phyloP scores from a whole-genome alignment of 495 filamentous ascomycete species.

The Sordaria brevicollis region DNA sequence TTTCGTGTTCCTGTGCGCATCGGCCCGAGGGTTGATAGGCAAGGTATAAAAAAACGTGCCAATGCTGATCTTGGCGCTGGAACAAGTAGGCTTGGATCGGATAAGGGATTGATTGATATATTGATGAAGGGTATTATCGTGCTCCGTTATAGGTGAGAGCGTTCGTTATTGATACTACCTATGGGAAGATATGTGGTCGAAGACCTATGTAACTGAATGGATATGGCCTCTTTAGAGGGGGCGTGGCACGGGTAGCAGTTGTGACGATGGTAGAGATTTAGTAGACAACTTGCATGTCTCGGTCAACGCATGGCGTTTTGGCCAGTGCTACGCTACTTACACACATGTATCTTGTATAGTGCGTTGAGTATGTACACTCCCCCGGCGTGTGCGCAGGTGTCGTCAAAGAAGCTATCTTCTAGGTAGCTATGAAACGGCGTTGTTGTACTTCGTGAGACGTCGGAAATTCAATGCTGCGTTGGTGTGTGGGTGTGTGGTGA shows the following conservation, averaged over 20 bases:
- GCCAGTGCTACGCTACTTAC: neutral
- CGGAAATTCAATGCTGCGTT: neutral
- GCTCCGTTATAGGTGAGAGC: neutral
- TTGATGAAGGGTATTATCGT: neutral
- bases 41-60: neutral
- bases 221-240: too few relatives aligned
- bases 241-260: neutral
- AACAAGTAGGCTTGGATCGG: neutral
- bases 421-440: neutral
- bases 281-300: neutral
- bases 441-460: neutral
- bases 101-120: neutral
- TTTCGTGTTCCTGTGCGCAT: neutral
- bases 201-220: neutral
- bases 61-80: neutral
- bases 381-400: neutral
- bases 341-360: neutral
- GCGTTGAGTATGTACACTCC: neutral
- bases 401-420: too few relatives aligned
- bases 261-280: neutral
- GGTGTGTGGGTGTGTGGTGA: neutral
- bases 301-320: neutral
- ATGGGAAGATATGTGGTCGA: neutral
- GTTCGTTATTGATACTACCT: neutral
- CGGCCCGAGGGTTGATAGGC: neutral